Percentiles rank a stretch among this genome's conserved stretches.
Conservation (phyloP, 1,284 basidiomycete genomes). For the Wolfiporia cocos region DNA sequence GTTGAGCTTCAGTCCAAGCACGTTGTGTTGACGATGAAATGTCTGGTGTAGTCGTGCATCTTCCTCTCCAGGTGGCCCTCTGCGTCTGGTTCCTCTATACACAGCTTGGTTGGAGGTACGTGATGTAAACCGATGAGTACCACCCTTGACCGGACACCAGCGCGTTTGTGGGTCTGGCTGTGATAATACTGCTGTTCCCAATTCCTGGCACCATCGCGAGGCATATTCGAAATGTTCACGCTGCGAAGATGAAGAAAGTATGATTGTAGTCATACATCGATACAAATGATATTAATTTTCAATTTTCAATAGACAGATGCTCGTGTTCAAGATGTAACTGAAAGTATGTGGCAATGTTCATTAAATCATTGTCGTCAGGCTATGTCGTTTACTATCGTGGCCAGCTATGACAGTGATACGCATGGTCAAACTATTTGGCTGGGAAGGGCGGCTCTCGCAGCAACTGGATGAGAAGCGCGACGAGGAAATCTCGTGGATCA, state of each 20-base stretch:
- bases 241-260: conserved; percentile 25
- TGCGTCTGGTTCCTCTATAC: conserved; percentile 36
- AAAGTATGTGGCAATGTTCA: conserved; percentile 2
- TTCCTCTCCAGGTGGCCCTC: conserved; percentile 27
- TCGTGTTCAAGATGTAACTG: conserved; percentile 31
- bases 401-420: conserved; percentile 6
- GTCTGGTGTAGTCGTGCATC: conserved; percentile 21
- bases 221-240: conserved; percentile 23
- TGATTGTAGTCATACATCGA: neutral
- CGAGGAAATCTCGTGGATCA: conserved; percentile 47
- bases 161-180: conserved; percentile 43
- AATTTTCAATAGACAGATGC: conserved; percentile 29
- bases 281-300: neutral
- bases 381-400: neutral
- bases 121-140: neutral
- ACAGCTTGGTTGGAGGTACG: conserved; percentile 41
- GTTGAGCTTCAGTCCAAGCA: neutral
- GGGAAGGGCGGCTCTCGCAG: conserved; percentile 41
- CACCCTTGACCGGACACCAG: conserved; percentile 12
- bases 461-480: conserved; percentile 42
- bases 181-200: conserved; percentile 47
- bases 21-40: too few species aligned
- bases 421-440: conserved; percentile 46
- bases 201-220: conserved; percentile 35
- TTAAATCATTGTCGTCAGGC: neutral